Evolutionary conservation across 129 eudicot genomes (phyloP), one percentile per base, ranked within the genome.

Genomic region (Chrysanthemum lavandulifolium): DNA sequence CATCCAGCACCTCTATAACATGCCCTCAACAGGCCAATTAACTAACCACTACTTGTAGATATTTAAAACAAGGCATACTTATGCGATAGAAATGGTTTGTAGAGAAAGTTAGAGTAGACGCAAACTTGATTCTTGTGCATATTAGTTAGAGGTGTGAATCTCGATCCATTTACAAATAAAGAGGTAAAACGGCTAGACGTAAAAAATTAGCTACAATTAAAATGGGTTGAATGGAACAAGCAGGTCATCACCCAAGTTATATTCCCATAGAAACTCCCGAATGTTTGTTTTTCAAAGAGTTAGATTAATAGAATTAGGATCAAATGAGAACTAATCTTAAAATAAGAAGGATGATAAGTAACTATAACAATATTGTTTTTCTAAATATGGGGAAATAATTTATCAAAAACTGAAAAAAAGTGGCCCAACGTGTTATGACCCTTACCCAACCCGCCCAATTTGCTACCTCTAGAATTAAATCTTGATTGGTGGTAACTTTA

Each of bases 41-140:
- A 40, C 13, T 13, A 62, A 29, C 49, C 45, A 62, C 21, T 13
- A 62, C 18, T 27, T 15, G 29, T 27, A 27, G 12, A 16, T 2
- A 61, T 19, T 18, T 19, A 21, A 58, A 21, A 58, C 25, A 21
- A 29, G 11, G 14, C 63, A 10, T 58, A 58, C 13, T 59, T 10
- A 13, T 59, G 45, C 12, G 48, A 31, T 25, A 23, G 33, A 5
- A 6, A 43, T 14, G 69, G 19, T 66, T 16, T 29, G 43, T 33
- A 40, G 7, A 55, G 5, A 16, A 67, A 13, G 19, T 50, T 36
- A 3, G n/a, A n/a, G 49, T 31, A 50, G 55, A 31, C 52, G 53
- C 67, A 31, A 29, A 62, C 11, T 62, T 31, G 67, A 62, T 61
- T 61, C 9, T 61, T 5, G 45, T 29, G 13, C 66, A 27, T 61